phyloP scores from a whole-genome alignment of 2,329 filamentous ascomycete genomes.

The Colletotrichum tropicale region DNA sequence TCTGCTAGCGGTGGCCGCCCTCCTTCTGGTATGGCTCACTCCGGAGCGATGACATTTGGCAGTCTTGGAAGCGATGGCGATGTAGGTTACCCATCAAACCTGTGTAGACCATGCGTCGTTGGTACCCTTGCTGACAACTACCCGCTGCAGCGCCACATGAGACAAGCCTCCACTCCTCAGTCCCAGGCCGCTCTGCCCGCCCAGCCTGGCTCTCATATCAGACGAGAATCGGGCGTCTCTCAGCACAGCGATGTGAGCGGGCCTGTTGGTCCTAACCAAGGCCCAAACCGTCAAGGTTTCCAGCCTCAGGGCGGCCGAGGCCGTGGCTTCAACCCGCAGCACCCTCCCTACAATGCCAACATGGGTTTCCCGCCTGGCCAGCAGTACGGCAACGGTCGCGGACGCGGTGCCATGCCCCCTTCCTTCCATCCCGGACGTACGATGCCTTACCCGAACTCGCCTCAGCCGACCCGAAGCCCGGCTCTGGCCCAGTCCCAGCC shows the following conservation, averaged over 20 bases:
- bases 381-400: constrained; percentile 49
- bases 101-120: background rate
- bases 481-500: constrained; percentile 70
- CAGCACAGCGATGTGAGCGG: constrained; percentile 67
- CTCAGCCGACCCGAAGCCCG: constrained; percentile 69
- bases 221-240: constrained; percentile 70
- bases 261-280: constrained; percentile 62
- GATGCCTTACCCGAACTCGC: constrained; percentile 65
- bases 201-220: constrained; percentile 74
- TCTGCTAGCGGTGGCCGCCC: constrained; percentile 84
- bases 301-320: constrained; percentile 53
- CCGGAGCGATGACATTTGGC: constrained; percentile 77
- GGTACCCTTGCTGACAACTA: background rate
- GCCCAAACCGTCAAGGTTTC: constrained; percentile 62
- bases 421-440: constrained; percentile 42
- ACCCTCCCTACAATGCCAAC: constrained; percentile 44
- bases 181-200: constrained; percentile 64
- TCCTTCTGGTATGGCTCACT: constrained; percentile 75
- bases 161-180: constrained; percentile 64
- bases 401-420: constrained; percentile 53
- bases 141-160: constrained; percentile 67
- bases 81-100: constrained; percentile 58
- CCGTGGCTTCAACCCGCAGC: constrained; percentile 54
- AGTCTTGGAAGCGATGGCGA: constrained; percentile 82
- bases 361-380: constrained; percentile 47